phyloP scores from a whole-genome alignment of 768 basidiomycete genomes.

The Coprinopsis sp. region DNA sequence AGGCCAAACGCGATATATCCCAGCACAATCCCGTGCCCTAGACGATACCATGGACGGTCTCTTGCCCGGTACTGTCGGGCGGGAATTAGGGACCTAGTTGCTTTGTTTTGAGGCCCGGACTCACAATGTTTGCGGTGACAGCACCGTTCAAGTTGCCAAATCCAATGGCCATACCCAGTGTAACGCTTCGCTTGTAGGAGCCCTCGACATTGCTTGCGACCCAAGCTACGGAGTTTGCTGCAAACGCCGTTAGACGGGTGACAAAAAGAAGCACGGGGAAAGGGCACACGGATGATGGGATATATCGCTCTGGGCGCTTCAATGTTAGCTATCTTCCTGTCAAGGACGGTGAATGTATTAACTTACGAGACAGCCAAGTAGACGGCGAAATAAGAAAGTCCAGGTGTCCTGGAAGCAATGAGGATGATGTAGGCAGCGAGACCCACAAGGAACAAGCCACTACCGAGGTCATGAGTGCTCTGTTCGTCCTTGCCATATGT shows the following conservation, averaged over 20 bases:
- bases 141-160: conserved; percentile 68
- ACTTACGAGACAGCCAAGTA: conserved; percentile 68
- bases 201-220: conserved; percentile 70
- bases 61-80: conserved; percentile 54
- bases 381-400: conserved; percentile 67
- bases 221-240: conserved; percentile 45
- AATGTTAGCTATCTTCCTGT: background rate
- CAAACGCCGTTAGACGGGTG: conserved; percentile 1
- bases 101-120: conserved; percentile 20
- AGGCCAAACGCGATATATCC: conserved; percentile 67
- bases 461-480: conserved; percentile 7
- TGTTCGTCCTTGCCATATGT: background rate
- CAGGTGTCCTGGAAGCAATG: conserved; percentile 52
- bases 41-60: conserved; percentile 62
- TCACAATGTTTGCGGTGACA: conserved; percentile 59
- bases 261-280: background rate
- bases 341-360: background rate
- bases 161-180: conserved; percentile 67
- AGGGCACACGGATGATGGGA: conserved; percentile 44
- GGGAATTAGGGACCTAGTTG: background rate
- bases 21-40: conserved; percentile 67
- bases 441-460: conserved; percentile 26
- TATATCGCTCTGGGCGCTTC: conserved; percentile 39
- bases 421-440: conserved; percentile 64
- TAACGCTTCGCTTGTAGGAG: conserved; percentile 66